Percentiles rank a stretch among this genome's conserved stretches.
Evolutionary conservation across 768 basidiomycete genomes (phyloP).

Genomic region (Mycena capillaripes): DNA sequence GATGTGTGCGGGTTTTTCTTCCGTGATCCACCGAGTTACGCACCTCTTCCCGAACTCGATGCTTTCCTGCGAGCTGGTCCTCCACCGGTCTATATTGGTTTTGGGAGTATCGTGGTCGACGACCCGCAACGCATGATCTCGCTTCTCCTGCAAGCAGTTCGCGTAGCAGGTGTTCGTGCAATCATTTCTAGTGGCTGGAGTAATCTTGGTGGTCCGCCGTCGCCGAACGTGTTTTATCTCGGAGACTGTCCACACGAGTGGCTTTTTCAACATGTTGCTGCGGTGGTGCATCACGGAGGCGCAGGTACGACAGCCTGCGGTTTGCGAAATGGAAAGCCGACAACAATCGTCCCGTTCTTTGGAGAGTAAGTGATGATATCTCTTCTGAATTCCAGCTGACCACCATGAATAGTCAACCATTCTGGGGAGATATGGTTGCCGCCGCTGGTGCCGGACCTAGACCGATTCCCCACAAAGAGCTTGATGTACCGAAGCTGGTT

Average conservation of each 20-base stretch:
- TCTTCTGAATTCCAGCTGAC: no score
- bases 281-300: slow-evolving; percentile 62
- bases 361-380: no score
- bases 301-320: slow-evolving; percentile 65
- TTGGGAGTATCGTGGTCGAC: slow-evolving; percentile 45
- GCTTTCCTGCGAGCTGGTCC: slow-evolving; percentile 50
- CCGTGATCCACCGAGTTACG: slow-evolving; percentile 50
- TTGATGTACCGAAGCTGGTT: slow-evolving; percentile 19
- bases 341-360: slow-evolving; percentile 62
- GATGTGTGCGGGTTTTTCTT: slow-evolving; percentile 62
- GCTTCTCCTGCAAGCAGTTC: slow-evolving; percentile 56
- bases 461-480: slow-evolving; percentile 45
- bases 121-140: slow-evolving; percentile 37
- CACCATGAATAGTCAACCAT: no score
- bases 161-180: slow-evolving; percentile 53
- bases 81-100: slow-evolving; percentile 59
- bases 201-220: slow-evolving; percentile 45
- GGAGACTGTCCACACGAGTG: slow-evolving; percentile 65
- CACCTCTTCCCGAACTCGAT: slow-evolving; percentile 48
- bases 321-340: slow-evolving; percentile 57
- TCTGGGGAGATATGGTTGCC: slow-evolving; percentile 57
- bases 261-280: slow-evolving; percentile 59
- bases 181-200: slow-evolving; percentile 62
- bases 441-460: slow-evolving; percentile 58
- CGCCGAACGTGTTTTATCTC: slow-evolving; percentile 54